These are phyloP conservation scores for Tetracladium setigerum DNA, from an alignment of 495 filamentous ascomycete species.

Conservation along the genomic window DNA sequence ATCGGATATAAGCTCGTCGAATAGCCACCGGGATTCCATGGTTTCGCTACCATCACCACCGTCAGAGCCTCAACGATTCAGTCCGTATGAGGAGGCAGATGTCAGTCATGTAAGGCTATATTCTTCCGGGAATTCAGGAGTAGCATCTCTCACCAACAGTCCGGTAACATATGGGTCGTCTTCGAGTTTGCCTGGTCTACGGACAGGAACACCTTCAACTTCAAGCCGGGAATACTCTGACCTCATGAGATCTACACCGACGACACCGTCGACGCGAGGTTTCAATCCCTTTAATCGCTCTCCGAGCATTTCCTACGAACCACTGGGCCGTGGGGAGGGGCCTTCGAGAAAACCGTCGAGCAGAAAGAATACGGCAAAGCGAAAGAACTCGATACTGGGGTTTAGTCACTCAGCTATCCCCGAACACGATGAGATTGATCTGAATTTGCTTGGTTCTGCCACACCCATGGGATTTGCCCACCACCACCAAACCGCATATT, in stretches of 20 bases:
- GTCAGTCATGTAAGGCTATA: slow-evolving; percentile 12
- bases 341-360: background rate
- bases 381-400: slow-evolving; percentile 9
- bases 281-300: slow-evolving; percentile 13
- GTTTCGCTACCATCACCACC: slow-evolving; percentile 9
- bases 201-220: no score
- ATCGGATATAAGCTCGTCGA: slow-evolving; percentile 11
- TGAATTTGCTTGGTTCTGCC: slow-evolving; percentile 14
- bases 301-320: slow-evolving; percentile 5
- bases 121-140: background rate
- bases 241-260: background rate
- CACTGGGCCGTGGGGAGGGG: background rate
- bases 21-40: slow-evolving; percentile 5
- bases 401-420: slow-evolving; percentile 14
- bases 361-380: slow-evolving; percentile 2
- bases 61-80: background rate
- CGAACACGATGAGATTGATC: slow-evolving; percentile 19
- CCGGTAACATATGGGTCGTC: no score
- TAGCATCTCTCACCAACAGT: background rate
- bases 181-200: no score
- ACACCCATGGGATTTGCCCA: slow-evolving; percentile 8
- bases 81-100: slow-evolving; percentile 10
- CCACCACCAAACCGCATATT: slow-evolving; percentile 10
- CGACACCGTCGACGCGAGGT: background rate
- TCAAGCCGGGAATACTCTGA: no score